Percentiles rank a stretch among this genome's conserved stretches.
Conservation (phyloP, 2,329 filamentous ascomycete genomes). For the Botryotinia convoluta region DNA sequence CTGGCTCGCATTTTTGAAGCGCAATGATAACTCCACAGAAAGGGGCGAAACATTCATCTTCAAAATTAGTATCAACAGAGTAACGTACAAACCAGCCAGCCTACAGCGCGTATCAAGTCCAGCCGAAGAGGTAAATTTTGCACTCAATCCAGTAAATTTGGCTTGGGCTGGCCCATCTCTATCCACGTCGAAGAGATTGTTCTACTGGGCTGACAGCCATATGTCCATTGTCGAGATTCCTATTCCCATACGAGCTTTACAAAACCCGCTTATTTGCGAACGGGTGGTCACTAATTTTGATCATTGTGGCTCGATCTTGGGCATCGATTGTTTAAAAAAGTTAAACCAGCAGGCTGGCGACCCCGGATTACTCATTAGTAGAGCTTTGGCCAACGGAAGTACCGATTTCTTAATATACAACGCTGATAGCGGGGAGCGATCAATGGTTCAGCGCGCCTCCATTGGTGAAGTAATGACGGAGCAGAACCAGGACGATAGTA, state of each 20-base stretch:
- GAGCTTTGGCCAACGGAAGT: background rate
- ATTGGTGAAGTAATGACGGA: background rate
- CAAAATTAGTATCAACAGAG: background rate
- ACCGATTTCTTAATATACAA: background rate
- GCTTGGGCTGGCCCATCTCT: background rate
- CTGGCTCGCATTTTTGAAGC: background rate
- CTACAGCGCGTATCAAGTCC: background rate
- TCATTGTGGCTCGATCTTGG: background rate
- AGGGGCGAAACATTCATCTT: background rate
- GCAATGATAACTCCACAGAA: background rate
- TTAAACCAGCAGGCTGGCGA: accelerated
- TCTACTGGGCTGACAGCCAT: background rate
- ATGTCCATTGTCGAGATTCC: background rate
- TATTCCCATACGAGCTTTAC: accelerated
- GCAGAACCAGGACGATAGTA: background rate
- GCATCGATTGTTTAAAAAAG: background rate
- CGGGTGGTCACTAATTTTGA: background rate
- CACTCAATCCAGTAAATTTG: background rate
- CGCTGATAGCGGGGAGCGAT: background rate
- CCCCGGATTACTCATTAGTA: background rate
- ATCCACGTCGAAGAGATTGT: background rate
- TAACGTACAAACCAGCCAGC: accelerated
- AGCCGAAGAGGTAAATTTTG: background rate
- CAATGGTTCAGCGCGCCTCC: background rate
- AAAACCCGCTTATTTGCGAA: background rate